Evolutionary conservation across 768 basidiomycete genomes (phyloP).

Genomic region (Phanerochaete sordida): DNA sequence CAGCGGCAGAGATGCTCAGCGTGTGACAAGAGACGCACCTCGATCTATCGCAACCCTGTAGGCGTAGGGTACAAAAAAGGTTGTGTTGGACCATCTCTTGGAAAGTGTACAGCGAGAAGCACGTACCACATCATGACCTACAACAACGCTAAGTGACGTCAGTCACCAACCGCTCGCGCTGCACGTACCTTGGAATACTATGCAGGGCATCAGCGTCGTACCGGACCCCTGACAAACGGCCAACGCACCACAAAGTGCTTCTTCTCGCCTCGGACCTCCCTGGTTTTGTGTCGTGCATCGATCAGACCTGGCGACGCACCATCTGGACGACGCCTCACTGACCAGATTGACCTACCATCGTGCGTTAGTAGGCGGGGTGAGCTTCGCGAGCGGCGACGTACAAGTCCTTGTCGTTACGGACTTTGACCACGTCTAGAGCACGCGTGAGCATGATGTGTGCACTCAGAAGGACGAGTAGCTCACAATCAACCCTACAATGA

Average conservation of each 20-base stretch:
- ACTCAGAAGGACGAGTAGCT: slow-evolving; percentile 21
- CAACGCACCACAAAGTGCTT: slow-evolving; percentile 76
- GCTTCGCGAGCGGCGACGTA: slow-evolving; percentile 34
- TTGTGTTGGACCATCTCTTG: background rate
- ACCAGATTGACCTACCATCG: slow-evolving; percentile 74
- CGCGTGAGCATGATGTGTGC: background rate
- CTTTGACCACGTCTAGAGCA: slow-evolving; percentile 63
- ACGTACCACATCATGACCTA: slow-evolving; percentile 89
- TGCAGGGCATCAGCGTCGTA: background rate
- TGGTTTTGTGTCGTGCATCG: slow-evolving; percentile 26
- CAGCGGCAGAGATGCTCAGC: background rate
- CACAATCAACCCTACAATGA: slow-evolving; percentile 64
- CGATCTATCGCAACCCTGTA: slow-evolving; percentile 91
- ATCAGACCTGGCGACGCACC: slow-evolving; percentile 4
- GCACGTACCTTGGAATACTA: slow-evolving; percentile 82
- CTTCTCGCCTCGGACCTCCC: slow-evolving; percentile 88
- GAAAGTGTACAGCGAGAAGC: background rate
- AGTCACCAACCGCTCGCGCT: too few species aligned
- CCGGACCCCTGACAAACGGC: too few species aligned
- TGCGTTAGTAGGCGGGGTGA: background rate
- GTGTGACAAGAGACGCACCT: slow-evolving; percentile 39
- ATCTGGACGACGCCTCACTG: slow-evolving; percentile 29
- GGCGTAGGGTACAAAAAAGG: background rate
- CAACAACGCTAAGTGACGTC: slow-evolving; percentile 1
- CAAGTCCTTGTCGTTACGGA: slow-evolving; percentile 76